Conservation (phyloP, 495 filamentous ascomycete species). For the Penicillium atrosanguineum region DNA sequence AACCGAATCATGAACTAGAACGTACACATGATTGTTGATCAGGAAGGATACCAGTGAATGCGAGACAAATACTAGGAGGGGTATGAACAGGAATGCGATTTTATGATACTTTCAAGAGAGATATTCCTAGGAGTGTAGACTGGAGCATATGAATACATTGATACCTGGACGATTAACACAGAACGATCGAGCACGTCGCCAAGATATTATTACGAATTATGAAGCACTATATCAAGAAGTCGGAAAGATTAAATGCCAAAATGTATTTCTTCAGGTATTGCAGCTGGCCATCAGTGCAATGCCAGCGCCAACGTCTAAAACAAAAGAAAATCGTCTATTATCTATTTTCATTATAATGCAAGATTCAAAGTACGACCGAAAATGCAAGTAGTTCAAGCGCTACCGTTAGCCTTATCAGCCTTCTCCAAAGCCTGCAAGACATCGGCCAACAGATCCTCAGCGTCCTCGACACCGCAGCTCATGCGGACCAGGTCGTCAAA, state of each 20-base stretch:
- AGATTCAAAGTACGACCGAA: background rate
- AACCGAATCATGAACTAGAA: no score
- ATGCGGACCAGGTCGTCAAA: conserved; percentile 94
- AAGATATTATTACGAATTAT: no score
- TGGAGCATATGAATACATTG: no score
- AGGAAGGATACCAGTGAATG: no score
- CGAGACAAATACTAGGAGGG: no score
- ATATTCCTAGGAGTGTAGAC: no score
- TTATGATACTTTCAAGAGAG: no score
- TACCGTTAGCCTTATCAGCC: conserved; percentile 52
- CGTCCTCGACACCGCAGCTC: conserved; percentile 93
- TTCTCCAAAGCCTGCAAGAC: conserved; percentile 80
- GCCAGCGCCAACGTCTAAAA: background rate
- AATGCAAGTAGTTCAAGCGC: conserved; percentile 12
- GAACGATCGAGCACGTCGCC: no score
- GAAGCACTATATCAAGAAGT: background rate
- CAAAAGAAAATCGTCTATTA: conserved; percentile 21
- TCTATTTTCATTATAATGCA: conserved; percentile 20
- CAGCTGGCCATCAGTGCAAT: background rate
- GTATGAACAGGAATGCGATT: no score
- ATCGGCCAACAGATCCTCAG: conserved; percentile 77
- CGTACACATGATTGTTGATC: no score
- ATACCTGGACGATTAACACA: no score
- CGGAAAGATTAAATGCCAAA: background rate
- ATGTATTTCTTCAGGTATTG: background rate